phyloP scores from a whole-genome alignment of 805 yeast species.

The Lipomyces yamanashiensis region DNA sequence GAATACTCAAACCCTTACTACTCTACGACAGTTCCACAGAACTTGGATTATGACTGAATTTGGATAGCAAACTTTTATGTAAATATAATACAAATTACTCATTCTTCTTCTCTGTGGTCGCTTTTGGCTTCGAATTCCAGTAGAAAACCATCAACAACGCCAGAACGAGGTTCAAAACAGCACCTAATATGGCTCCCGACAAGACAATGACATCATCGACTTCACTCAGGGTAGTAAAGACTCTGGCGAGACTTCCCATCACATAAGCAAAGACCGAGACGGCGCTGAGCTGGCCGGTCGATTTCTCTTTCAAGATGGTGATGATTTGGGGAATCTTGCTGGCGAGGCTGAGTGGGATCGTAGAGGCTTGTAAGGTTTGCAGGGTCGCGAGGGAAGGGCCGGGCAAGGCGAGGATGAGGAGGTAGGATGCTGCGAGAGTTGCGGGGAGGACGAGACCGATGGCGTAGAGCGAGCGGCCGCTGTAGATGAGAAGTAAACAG shows the following conservation, averaged over 20 bases:
- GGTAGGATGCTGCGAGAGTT: slow-evolving; percentile 25
- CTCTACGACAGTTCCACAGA: too few species aligned
- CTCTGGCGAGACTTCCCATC: slow-evolving; percentile 48
- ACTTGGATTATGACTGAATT: slow-evolving; percentile 26
- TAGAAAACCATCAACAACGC: slow-evolving; percentile 47
- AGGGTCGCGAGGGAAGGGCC: slow-evolving; percentile 35
- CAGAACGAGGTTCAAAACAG: slow-evolving; percentile 46
- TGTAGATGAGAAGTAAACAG: slow-evolving; percentile 42
- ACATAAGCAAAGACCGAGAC: slow-evolving; percentile 48
- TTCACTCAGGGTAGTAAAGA: slow-evolving; percentile 49
- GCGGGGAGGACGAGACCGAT: slow-evolving; percentile 26
- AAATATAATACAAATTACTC: not conserved
- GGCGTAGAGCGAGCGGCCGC: slow-evolving; percentile 36
- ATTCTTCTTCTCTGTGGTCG: slow-evolving; percentile 31
- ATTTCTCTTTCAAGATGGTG: slow-evolving; percentile 46
- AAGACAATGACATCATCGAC: slow-evolving; percentile 47
- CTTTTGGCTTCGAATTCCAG: slow-evolving; percentile 35
- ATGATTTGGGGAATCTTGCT: slow-evolving; percentile 52
- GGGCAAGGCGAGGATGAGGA: slow-evolving; percentile 38
- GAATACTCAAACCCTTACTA: too few species aligned
- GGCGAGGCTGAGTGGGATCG: slow-evolving; percentile 47
- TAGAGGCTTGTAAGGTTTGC: slow-evolving; percentile 42
- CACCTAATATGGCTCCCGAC: slow-evolving; percentile 44
- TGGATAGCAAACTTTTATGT: not conserved
- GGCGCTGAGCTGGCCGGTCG: slow-evolving; percentile 52